Evolutionary conservation across 2,329 filamentous ascomycete species (phyloP), one percentile per base, ranked within the genome.

Genomic region (Pseudovirgaria hyperparasitica): DNA sequence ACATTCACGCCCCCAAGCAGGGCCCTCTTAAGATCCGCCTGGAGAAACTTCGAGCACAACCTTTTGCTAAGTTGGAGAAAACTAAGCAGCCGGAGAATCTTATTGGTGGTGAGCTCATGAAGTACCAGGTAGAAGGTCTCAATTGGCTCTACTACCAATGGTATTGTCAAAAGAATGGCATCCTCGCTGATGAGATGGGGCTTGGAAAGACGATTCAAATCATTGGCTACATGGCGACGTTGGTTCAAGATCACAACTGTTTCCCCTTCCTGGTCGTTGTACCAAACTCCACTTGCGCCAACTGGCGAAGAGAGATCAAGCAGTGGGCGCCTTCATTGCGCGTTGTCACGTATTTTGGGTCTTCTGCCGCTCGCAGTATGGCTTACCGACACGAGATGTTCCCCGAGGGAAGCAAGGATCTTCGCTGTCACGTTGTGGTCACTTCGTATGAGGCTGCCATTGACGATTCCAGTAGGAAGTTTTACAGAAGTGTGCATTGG

Each of bases 131-230:
- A 23, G 82, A 94, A 32, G 90, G 90, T 12, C 62, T 94, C 27
- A 94, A 96, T 43, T 98, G 90, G 86, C 69, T 98, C 3, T 76
- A 93, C 32, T 86, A 81, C 50, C 90, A 90, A 46, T 96, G 82
- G 63, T 80, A 85, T 42, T 65, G 70, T 26, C 67, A 76, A 39
- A 76, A 81, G 45, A 96, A 90, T 43, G 80, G 85, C 16, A 87
- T 96, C 32, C 68, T 96, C 5, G 90, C 90, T 1, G 90, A 98
- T 46, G 90, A 98, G 48, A 98, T 98, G 90, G 90, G 90, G 21
- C 70, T 98, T 2, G 90, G 90, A 17, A 98, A 98, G 60, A 98
- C 90, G 0, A 82, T 98, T 17, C 90, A 98, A 49, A 75, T 94
- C 27, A 80, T 96, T 33, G 72, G 76, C 3, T 70, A 93, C 35